phyloP scores from a whole-genome alignment of 2,329 filamentous ascomycete species.

The Annulohypoxylon truncatum region DNA sequence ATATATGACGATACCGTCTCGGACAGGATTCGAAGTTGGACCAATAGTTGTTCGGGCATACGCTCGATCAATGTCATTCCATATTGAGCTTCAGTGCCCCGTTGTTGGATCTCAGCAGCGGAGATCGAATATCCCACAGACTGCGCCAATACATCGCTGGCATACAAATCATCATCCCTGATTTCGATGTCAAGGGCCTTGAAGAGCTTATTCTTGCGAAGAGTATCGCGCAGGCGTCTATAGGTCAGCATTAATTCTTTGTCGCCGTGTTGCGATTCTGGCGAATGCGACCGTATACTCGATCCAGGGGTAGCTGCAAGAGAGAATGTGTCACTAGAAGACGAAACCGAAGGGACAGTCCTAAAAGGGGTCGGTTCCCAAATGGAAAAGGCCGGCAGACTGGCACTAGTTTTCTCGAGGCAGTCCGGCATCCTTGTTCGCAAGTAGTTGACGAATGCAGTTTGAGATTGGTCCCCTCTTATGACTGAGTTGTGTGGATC shows the following conservation, averaged over 20 bases:
- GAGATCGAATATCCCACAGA: slow-evolving; percentile 87
- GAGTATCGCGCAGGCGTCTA: slow-evolving; percentile 68
- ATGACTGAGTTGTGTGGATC: slow-evolving; percentile 36
- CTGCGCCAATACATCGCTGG: slow-evolving; percentile 70
- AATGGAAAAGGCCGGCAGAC: slow-evolving; percentile 52
- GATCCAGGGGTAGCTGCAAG: slow-evolving; percentile 53
- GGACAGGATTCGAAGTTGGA: slow-evolving; percentile 86
- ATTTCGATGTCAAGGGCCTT: slow-evolving; percentile 42
- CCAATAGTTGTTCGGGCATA: slow-evolving; percentile 84
- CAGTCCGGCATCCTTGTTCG: slow-evolving; percentile 53
- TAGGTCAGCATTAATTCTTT: slow-evolving; percentile 71
- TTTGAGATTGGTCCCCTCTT: slow-evolving; percentile 51
- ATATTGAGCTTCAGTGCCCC: slow-evolving; percentile 79
- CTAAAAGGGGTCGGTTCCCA: slow-evolving; percentile 56
- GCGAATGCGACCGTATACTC: slow-evolving; percentile 50
- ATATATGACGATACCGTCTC: slow-evolving; percentile 91
- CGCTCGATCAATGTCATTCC: slow-evolving; percentile 83
- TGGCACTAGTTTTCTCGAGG: slow-evolving; percentile 51
- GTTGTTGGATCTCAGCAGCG: slow-evolving; percentile 89
- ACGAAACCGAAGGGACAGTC: slow-evolving; percentile 53
- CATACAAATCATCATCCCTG: slow-evolving; percentile 59
- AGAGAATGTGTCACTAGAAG: slow-evolving; percentile 58
- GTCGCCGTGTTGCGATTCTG: slow-evolving; percentile 55
- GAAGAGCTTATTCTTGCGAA: slow-evolving; percentile 65
- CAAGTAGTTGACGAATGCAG: slow-evolving; percentile 55